Evolutionary conservation across 129 eudicot genomes (phyloP), one percentile per base, ranked within the genome.

Genomic region (Tagetes erecta): DNA sequence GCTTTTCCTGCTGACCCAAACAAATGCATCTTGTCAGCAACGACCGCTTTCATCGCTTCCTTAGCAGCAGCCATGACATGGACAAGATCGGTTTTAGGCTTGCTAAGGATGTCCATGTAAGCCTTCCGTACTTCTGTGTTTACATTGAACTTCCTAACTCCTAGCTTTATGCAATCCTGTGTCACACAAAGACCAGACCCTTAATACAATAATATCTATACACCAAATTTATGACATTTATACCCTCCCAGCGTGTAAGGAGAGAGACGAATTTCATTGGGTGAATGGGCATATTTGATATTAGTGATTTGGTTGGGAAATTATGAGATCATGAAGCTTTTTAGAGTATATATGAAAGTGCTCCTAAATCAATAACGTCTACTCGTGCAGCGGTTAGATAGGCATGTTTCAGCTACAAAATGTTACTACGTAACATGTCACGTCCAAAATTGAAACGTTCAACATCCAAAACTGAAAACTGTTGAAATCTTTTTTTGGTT

Each of bases 81-180:
- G 45, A 91, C 87, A 31, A 95, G 97, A 68, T 95, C 99, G 64
- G 90, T 87, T 71, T 80, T 80, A 10, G 88, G 74, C 69, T 68
- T 82, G 78, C 64, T 79, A 45, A 95, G 34, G 5, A 88, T 80
- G 67, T 91, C 97, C 96, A 95, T 91, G 88, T 91, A 95, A 41
- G 99, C 99, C 74, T 91, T 91, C 39, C 99, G 71, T 44, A 95
- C 96, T 86, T 95, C 99, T 0, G 99, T 95, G 82, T 95, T 95
- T 37, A 95, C 99, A 27, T 95, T 95, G 80, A 95, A 95, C 83
- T 95, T 95, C 82, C 92, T 85, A 55, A 95, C 97, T 12, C 99
- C 99, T 9, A 51, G 82, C 50, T 84, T 86, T 73, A 95, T 85
- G 74, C 99, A 95, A 73, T 86, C 91, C 99, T 95, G 88, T 67